Conservation (phyloP, 148 eudicot species). For the Chenopodium album region DNA sequence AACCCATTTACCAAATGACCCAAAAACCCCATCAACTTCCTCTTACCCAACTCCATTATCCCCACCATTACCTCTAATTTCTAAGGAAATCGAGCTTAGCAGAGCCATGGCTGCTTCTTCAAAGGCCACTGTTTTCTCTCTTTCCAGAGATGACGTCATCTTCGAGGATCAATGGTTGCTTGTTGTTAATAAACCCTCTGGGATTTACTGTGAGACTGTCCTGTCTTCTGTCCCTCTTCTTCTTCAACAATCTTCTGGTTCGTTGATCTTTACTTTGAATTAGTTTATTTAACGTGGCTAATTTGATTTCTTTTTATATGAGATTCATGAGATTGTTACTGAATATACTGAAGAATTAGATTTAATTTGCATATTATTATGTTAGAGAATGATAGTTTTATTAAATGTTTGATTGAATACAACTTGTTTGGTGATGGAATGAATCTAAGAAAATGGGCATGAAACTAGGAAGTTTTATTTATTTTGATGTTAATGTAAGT, state of each 20-base stretch:
- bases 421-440: not conserved
- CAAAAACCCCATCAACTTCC: constrained; percentile 5
- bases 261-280: constrained; percentile 20
- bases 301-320: too few species aligned
- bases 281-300: too few species aligned
- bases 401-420: not conserved
- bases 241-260: constrained; percentile 32
- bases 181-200: constrained; percentile 77
- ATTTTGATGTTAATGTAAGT: not conserved
- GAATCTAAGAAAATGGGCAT: not conserved
- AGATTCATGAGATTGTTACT: too few species aligned
- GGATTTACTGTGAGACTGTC: constrained; percentile 78
- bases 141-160: constrained; percentile 51
- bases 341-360: too few species aligned
- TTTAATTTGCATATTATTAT: not conserved
- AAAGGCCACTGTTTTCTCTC: constrained; percentile 52
- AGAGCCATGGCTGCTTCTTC: constrained; percentile 93
- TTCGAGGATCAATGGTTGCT: constrained; percentile 85
- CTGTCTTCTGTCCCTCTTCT: constrained; percentile 55
- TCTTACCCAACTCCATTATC: constrained; percentile 79
- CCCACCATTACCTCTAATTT: constrained; percentile 66
- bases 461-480: not conserved
- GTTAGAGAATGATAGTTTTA: not conserved
- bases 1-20: constrained; percentile 37
- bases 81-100: constrained; percentile 74